Percentiles rank a stretch among this genome's conserved stretches.
Conservation (phyloP, 2,329 filamentous ascomycete species). For the Aureobasidium sp. region DNA sequence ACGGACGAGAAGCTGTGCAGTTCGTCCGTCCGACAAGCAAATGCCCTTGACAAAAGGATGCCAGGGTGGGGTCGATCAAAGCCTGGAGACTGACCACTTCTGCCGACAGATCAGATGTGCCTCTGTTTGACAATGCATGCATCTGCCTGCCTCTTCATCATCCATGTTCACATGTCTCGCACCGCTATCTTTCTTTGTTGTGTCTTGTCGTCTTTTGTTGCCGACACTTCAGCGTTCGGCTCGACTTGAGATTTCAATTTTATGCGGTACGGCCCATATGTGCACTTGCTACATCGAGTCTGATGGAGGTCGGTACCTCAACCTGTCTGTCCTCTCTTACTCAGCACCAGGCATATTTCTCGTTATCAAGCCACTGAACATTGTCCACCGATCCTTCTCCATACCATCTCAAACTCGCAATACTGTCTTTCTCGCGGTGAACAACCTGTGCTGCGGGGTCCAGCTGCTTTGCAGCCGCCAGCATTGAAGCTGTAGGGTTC, state of each 20-base stretch:
- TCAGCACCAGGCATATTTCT: conserved; percentile 73
- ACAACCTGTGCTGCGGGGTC: conserved; percentile 45
- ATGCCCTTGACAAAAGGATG: not conserved
- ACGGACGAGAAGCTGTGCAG: not conserved
- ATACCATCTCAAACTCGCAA: conserved; percentile 67
- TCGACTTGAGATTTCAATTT: not conserved
- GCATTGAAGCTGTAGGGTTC: conserved; percentile 60
- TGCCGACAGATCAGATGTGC: not conserved
- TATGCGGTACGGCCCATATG: not conserved
- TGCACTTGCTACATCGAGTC: not conserved
- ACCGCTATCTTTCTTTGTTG: not conserved
- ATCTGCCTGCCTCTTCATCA: not conserved
- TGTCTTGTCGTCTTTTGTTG: not conserved
- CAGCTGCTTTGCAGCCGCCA: conserved; percentile 39
- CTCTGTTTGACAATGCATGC: not conserved
- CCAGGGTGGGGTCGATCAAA: not conserved
- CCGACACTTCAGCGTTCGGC: not conserved
- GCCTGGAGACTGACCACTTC: not conserved
- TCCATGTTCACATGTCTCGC: not conserved
- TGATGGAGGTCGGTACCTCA: not conserved
- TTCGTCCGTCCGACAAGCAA: not conserved
- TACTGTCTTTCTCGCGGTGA: conserved; percentile 58
- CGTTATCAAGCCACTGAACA: conserved; percentile 66
- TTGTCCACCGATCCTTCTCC: conserved; percentile 44
- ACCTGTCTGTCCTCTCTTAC: not conserved